A percentile compares a stretch with the other conserved stretches of the same genome.
phyloP scores from a whole-genome alignment of 1,284 basidiomycete genomes.

The Porodaedalea pini region DNA sequence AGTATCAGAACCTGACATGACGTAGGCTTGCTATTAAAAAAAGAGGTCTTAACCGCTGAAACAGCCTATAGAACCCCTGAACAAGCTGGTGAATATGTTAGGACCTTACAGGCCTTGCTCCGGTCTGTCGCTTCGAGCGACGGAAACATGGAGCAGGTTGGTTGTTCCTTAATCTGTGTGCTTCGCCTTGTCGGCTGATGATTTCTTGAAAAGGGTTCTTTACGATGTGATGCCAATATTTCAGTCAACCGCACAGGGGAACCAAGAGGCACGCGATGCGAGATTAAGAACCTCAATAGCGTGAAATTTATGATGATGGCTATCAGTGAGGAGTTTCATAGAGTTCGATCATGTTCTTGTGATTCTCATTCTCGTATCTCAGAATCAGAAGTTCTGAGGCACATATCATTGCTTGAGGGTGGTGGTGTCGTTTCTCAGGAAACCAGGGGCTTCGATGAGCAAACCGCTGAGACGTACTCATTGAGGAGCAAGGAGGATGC shows the following conservation, averaged over 20 bases:
- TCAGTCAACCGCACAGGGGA: slow-evolving; percentile 73
- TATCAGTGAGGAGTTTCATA: slow-evolving; percentile 57
- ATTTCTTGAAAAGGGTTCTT: slow-evolving; percentile 63
- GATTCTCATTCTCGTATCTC: slow-evolving; percentile 2
- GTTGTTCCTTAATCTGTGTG: slow-evolving; percentile 18
- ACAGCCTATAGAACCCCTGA: slow-evolving; percentile 66
- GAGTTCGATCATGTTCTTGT: slow-evolving; percentile 8
- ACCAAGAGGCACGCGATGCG: slow-evolving; percentile 82
- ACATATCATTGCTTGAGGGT: slow-evolving; percentile 55
- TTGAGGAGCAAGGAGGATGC: slow-evolving; percentile 91
- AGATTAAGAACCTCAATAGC: slow-evolving; percentile 97
- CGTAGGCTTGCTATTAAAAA: slow-evolving; percentile 40
- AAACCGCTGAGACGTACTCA: slow-evolving; percentile 75
- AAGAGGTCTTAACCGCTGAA: not conserved
- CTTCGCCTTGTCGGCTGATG: not conserved
- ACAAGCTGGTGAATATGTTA: slow-evolving; percentile 88
- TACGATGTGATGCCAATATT: slow-evolving; percentile 95
- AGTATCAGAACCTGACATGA: slow-evolving; percentile 91
- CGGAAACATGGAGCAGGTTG: slow-evolving; percentile 96
- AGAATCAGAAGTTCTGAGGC: slow-evolving; percentile 72
- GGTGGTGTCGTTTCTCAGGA: slow-evolving; percentile 67
- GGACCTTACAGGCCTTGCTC: slow-evolving; percentile 78
- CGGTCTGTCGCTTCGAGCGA: slow-evolving; percentile 86
- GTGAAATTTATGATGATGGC: slow-evolving; percentile 84
- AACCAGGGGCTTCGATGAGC: slow-evolving; percentile 89